Evolutionary conservation across 148 eudicot species (phyloP).

Genomic region (Salicornia ramosissima): DNA sequence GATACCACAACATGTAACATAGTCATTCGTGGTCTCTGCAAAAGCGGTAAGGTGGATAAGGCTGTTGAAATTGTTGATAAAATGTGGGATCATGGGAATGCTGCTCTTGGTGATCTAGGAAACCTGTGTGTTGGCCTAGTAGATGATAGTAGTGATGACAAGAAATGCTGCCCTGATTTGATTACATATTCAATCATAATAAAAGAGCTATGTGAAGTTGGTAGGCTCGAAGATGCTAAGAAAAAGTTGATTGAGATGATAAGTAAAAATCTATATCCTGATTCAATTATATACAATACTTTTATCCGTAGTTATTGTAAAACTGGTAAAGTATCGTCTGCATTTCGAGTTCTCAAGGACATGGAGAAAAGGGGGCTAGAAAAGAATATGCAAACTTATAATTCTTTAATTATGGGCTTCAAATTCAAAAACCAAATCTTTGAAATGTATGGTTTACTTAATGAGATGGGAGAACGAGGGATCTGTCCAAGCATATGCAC

Average conservation of each 20-base stretch:
- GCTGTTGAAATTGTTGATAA: constrained; percentile 72
- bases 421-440: constrained; percentile 66
- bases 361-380: constrained; percentile 84
- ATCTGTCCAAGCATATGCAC: constrained; percentile 64
- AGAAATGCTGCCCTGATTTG: constrained; percentile 69
- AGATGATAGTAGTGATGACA: constrained; percentile 34
- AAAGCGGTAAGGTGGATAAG: constrained; percentile 69
- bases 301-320: constrained; percentile 63
- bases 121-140: constrained; percentile 44
- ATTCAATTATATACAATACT: constrained; percentile 60
- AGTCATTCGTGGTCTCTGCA: constrained; percentile 80
- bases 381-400: constrained; percentile 77
- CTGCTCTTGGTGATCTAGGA: constrained; percentile 59
- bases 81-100: constrained; percentile 86
- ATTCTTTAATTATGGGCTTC: constrained; percentile 68
- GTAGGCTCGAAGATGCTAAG: constrained; percentile 87
- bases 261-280: constrained; percentile 65
- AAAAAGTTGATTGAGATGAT: constrained; percentile 80
- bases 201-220: constrained; percentile 65
- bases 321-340: constrained; percentile 73
- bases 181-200: constrained; percentile 84
- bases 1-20: constrained; percentile 86
- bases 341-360: constrained; percentile 91
- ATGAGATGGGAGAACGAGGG: constrained; percentile 88
- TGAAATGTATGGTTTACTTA: constrained; percentile 86